These are phyloP conservation scores for Alnus rubra DNA, from an alignment of 306 rosid species.

Conservation along the genomic window DNA sequence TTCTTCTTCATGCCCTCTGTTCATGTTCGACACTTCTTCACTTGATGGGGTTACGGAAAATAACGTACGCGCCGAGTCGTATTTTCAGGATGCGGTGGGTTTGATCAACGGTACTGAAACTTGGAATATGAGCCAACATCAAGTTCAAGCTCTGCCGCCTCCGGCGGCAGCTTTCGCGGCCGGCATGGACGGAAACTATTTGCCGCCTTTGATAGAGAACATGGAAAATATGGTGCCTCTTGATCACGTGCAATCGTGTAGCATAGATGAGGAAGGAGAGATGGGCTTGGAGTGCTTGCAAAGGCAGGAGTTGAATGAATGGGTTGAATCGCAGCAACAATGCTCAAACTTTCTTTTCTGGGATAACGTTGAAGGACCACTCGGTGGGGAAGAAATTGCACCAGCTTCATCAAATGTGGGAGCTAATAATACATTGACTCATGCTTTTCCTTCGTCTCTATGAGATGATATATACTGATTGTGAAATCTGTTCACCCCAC, in stretches of 20 bases:
- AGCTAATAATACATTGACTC: slow-evolving; percentile 44
- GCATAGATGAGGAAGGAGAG: slow-evolving; percentile 58
- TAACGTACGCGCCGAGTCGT: slow-evolving; percentile 31
- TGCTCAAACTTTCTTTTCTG: slow-evolving; percentile 79
- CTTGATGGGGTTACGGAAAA: slow-evolving; percentile 34
- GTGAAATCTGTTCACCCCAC: slow-evolving; percentile 13
- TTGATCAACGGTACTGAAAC: slow-evolving; percentile 39
- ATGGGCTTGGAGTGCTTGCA: slow-evolving; percentile 62
- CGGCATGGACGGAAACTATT: slow-evolving; percentile 42
- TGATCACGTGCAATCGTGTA: slow-evolving; percentile 45
- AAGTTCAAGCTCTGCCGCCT: slow-evolving; percentile 35
- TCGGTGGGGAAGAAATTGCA: slow-evolving; percentile 47
- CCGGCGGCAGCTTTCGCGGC: slow-evolving; percentile 26
- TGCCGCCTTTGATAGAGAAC: slow-evolving; percentile 83
- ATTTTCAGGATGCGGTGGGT: slow-evolving; percentile 49
- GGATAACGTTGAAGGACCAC: slow-evolving; percentile 68
- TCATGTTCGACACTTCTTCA: slow-evolving; percentile 79
- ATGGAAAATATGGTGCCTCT: slow-evolving; percentile 54
- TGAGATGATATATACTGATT: slow-evolving; percentile 39
- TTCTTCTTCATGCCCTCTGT: slow-evolving; percentile 67
- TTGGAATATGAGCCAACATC: slow-evolving; percentile 71
- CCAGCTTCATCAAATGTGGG: slow-evolving; percentile 54
- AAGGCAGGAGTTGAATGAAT: slow-evolving; percentile 68
- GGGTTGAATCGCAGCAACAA: slow-evolving; percentile 74
- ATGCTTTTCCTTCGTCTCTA: slow-evolving; percentile 68